phyloP scores from a whole-genome alignment of 106 monocot genomes.

The Dendrobium officinale region DNA sequence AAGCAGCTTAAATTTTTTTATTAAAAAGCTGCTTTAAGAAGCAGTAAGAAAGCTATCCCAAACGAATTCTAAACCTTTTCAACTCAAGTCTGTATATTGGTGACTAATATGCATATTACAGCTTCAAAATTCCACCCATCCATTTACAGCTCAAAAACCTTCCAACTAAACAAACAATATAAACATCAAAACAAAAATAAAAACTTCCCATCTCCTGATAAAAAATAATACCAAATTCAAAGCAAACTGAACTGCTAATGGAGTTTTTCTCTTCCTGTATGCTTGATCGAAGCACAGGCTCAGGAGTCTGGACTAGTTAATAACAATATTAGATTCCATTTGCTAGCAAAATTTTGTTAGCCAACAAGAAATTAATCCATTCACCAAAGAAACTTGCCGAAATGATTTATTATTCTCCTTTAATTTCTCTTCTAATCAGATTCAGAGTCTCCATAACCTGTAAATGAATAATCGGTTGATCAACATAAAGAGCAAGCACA shows the following conservation, averaged over 20 bases:
- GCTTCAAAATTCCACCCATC: not conserved
- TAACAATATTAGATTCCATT: not conserved
- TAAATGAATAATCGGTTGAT: not conserved
- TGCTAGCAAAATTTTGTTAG: not conserved
- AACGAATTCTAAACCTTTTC: too few relatives aligned
- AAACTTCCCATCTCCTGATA: too few relatives aligned
- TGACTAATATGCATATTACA: too few relatives aligned
- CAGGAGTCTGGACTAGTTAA: not conserved
- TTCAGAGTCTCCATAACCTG: slow-evolving; percentile 3
- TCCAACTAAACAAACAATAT: not conserved
- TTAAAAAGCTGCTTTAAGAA: too few relatives aligned
- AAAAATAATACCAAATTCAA: not conserved
- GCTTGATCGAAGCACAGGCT: too few relatives aligned
- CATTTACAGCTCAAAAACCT: not conserved
- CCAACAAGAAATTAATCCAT: not conserved
- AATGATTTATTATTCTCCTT: not conserved
- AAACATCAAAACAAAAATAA: not conserved
- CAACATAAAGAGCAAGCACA: not conserved
- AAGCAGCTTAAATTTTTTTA: too few relatives aligned
- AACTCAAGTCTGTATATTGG: too few relatives aligned
- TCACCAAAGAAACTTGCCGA: not conserved
- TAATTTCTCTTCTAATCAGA: slow-evolving; percentile 1
- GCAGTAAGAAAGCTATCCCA: too few relatives aligned
- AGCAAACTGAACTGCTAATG: not conserved
- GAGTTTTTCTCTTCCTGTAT: too few relatives aligned